Evolutionary conservation across 2,329 filamentous ascomycete species (phyloP).

Genomic region (Phialemoniopsis sp.): DNA sequence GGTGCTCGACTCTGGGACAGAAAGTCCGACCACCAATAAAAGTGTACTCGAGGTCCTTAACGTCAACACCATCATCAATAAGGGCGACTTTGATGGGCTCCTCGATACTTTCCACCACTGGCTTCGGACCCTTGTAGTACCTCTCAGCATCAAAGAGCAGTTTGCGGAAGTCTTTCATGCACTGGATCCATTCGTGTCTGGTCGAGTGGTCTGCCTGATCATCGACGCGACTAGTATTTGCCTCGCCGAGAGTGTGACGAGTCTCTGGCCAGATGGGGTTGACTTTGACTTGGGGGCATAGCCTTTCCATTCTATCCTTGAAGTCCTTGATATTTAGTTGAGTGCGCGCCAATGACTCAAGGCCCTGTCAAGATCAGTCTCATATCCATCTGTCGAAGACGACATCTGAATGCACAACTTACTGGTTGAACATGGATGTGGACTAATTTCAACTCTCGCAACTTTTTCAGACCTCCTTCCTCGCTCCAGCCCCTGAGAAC

Average conservation of each 20-base stretch:
- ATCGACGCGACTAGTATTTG: too few relatives aligned
- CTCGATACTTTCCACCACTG: neutral
- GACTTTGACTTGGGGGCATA: neutral
- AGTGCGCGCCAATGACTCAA: neutral
- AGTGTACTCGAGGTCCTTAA: slow-evolving; percentile 17
- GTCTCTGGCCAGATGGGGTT: slow-evolving; percentile 6
- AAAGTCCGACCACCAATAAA: slow-evolving; percentile 25
- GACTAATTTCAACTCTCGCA: slow-evolving; percentile 16
- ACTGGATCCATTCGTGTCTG: slow-evolving; percentile 17
- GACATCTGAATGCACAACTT: slow-evolving; percentile 15
- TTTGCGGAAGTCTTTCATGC: slow-evolving; percentile 16
- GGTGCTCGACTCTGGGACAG: slow-evolving; percentile 10
- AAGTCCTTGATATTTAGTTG: slow-evolving; percentile 6
- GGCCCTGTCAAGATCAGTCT: too few relatives aligned
- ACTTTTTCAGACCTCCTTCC: slow-evolving; percentile 13
- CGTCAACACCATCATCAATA: slow-evolving; percentile 33
- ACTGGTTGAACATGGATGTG: slow-evolving; percentile 15
- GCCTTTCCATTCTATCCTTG: too few relatives aligned
- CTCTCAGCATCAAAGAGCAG: slow-evolving; percentile 11
- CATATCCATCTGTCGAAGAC: neutral
- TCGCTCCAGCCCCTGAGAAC: slow-evolving; percentile 24
- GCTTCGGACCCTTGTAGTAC: neutral
- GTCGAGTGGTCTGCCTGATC: slow-evolving; percentile 7
- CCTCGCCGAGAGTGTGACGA: too few relatives aligned
- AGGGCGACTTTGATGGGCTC: slow-evolving; percentile 23